These are phyloP conservation scores for Hypoxylon perforatum DNA, from an alignment of 495 filamentous ascomycete species.

Conservation along the genomic window DNA sequence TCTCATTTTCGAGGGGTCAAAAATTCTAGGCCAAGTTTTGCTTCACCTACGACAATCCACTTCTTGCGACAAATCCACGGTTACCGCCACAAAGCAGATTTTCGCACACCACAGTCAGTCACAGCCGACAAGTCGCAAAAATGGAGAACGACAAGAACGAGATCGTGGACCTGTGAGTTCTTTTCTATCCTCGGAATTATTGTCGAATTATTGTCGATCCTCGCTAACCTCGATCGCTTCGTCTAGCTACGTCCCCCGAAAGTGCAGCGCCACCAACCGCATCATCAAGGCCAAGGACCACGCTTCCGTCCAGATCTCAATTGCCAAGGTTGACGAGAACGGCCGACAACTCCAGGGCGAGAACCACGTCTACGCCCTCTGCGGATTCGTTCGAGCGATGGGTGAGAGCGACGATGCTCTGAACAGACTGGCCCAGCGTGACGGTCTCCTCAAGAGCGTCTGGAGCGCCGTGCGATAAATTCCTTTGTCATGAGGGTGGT, in stretches of 20 bases:
- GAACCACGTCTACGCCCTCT: constrained; percentile 90
- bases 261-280: constrained; percentile 93
- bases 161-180: constrained; percentile 93
- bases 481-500: constrained; percentile 42
- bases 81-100: constrained; percentile 21
- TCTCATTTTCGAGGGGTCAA: constrained; percentile 37
- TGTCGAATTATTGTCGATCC: not conserved
- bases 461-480: constrained; percentile 86
- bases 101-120: constrained; percentile 38
- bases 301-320: constrained; percentile 88
- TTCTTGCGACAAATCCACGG: constrained; percentile 27
- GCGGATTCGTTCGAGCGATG: constrained; percentile 97
- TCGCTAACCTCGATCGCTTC: constrained; percentile 18
- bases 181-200: constrained; percentile 1
- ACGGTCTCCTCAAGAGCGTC: constrained; percentile 95
- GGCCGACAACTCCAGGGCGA: constrained; percentile 93
- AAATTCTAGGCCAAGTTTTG: constrained; percentile 26
- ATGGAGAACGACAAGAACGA: constrained; percentile 99
- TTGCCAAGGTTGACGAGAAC: constrained; percentile 84
- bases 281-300: constrained; percentile 99
- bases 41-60: constrained; percentile 26
- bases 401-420: constrained; percentile 97
- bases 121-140: constrained; percentile 58
- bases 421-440: constrained; percentile 94
- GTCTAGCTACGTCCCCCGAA: constrained; percentile 95